Conservation (phyloP, 306 rosid species). For the Cyamopsis tetragonoloba region DNA sequence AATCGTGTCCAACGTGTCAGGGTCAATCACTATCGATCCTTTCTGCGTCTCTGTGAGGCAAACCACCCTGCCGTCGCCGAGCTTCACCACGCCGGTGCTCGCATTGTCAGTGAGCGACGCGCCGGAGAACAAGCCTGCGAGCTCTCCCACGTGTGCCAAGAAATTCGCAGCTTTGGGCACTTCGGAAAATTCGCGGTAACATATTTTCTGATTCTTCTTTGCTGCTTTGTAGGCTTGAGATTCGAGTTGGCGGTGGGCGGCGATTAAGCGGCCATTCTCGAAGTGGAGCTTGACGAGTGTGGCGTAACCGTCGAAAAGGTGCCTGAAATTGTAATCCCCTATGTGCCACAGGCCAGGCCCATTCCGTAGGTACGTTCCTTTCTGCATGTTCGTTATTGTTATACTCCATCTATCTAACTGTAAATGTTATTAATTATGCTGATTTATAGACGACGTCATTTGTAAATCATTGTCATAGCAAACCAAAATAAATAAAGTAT, state of each 20-base stretch:
- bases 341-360: conserved; percentile 94
- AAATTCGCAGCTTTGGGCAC: conserved; percentile 69
- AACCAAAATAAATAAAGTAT: no score
- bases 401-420: background rate
- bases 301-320: conserved; percentile 94
- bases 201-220: conserved; percentile 55
- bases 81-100: conserved; percentile 78
- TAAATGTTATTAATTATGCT: background rate
- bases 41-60: conserved; percentile 93
- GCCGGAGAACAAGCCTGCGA: conserved; percentile 74
- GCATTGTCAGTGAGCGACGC: conserved; percentile 83
- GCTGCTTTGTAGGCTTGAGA: conserved; percentile 82
- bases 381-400: conserved; percentile 51
- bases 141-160: conserved; percentile 64
- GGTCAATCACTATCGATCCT: conserved; percentile 75
- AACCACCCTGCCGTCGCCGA: conserved; percentile 83
- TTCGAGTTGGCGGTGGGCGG: conserved; percentile 80
- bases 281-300: conserved; percentile 65
- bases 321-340: conserved; percentile 81
- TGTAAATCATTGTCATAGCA: background rate
- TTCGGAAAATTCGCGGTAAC: conserved; percentile 91
- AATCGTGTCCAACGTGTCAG: conserved; percentile 59
- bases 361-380: conserved; percentile 86
- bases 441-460: background rate
- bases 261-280: conserved; percentile 47